Evolutionary conservation across 2,329 filamentous ascomycete species (phyloP).

Genomic region (Akanthomyces lecanii): DNA sequence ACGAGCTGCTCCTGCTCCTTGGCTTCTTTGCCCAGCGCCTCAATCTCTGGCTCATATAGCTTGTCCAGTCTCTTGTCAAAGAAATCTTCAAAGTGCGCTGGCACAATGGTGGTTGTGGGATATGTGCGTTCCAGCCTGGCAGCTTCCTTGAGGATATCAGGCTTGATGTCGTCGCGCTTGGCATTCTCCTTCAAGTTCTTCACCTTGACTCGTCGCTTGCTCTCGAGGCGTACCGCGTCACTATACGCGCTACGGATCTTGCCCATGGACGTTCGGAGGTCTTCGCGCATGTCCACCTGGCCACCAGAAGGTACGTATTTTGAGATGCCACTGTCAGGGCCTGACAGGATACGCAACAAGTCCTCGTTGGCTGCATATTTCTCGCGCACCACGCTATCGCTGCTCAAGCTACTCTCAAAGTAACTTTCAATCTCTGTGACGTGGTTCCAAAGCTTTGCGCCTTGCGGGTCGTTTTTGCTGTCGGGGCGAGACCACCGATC

Average conservation of each 20-base stretch:
- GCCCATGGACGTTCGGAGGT: constrained; percentile 74
- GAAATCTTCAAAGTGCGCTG: constrained; percentile 86
- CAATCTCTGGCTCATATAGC: constrained; percentile 74
- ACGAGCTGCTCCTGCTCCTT: constrained; percentile 72
- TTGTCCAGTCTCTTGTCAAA: constrained; percentile 75
- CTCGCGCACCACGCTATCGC: constrained; percentile 61
- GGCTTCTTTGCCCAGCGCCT: constrained; percentile 65
- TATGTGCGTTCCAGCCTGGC: constrained; percentile 81
- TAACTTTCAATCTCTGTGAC: constrained; percentile 81
- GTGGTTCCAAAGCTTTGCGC: constrained; percentile 67
- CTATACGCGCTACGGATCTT: constrained; percentile 76
- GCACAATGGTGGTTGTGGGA: constrained; percentile 76
- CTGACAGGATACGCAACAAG: constrained; percentile 70
- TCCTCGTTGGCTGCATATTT: constrained; percentile 76
- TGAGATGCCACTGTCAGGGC: constrained; percentile 75
- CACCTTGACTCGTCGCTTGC: constrained; percentile 71
- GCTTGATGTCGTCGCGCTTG: constrained; percentile 82
- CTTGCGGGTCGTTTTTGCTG: constrained; percentile 63
- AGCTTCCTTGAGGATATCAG: constrained; percentile 77
- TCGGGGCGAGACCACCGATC: constrained; percentile 74
- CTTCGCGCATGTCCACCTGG: constrained; percentile 71
- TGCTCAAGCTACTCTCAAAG: constrained; percentile 60
- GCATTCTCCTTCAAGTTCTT: constrained; percentile 75
- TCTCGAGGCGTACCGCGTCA: constrained; percentile 80
- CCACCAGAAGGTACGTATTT: constrained; percentile 86